Base-by-base conservation (phyloP, 257 asterid genomes). In the Thymus mandschuricus region DNA sequence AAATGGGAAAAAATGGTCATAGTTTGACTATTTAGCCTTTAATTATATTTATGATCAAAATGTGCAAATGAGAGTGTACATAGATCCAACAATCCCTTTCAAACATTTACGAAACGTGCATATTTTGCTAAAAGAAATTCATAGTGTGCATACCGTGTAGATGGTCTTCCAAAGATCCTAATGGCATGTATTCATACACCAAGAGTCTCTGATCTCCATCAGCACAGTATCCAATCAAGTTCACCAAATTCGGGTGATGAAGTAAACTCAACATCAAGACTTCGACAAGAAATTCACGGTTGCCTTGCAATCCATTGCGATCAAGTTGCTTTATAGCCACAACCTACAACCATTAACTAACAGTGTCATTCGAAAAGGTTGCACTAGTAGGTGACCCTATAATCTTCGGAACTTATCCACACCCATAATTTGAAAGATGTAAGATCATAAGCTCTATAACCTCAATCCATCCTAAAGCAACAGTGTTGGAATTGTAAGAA, bases 201-300 rank as follows among this genome's bases (percentile, higher is more conserved):
- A 91, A 80, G 78, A 91, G 89, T 73, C 92, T 84, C 68, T 91
- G 95, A 82, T 86, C 95, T 75, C 96, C 97, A 79, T 91, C 96
- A 68, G 96, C 96, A 81, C 97, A 91, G 45, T 89, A 91, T 68
- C 95, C 97, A 15, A 84, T 87, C 81, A 91, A 78, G 79, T 89
- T 91, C 48, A 91, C 96, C 71, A 91, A 78, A 79, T 91, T 85
- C 7, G 92, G 79, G 78, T 91, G 97, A 77, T 89, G 97, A 83
- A 91, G 91, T 60, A 84, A 72, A 74, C 95, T 87, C 72, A 91
- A 67, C 91, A 91, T 89, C 81, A 91, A 77, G 35, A 91, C 96
- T 81, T 91, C 97, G 3, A 87, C 92, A 8, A 91, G 89, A 73
- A 89, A 91, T 82, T 87, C 97, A 72, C 96, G 77, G 77, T 91